These are phyloP conservation scores for Auriscalpium orientale DNA, from an alignment of 768 basidiomycete genomes.

Conservation along the genomic window DNA sequence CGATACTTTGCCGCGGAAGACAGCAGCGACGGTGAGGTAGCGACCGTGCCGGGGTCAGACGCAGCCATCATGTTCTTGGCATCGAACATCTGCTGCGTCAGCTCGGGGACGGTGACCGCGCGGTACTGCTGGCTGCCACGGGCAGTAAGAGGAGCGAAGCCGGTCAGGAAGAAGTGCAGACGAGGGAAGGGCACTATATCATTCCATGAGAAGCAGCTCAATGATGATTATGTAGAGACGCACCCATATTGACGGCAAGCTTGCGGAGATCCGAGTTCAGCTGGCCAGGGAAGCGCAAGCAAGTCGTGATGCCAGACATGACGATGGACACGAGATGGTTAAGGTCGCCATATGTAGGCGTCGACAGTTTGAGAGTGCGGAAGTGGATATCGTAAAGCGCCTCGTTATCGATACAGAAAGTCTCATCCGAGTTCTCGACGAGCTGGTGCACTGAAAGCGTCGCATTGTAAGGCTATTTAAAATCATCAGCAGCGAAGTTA, in stretches of 20 bases:
- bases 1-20: slow-evolving; percentile 99
- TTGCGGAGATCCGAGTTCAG: slow-evolving; percentile 98
- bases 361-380: slow-evolving; percentile 92
- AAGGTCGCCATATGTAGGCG: slow-evolving; percentile 94
- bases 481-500: background rate
- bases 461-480: slow-evolving; percentile 86
- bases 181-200: slow-evolving; percentile 88
- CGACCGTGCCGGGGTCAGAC: slow-evolving; percentile 91
- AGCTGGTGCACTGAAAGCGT: slow-evolving; percentile 97
- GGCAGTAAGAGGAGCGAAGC: slow-evolving; percentile 90
- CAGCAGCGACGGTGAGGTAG: slow-evolving; percentile 94
- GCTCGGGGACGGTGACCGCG: slow-evolving; percentile 93
- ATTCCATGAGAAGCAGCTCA: background rate
- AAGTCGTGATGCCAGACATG: slow-evolving; percentile 98
- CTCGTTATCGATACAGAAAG: slow-evolving; percentile 99
- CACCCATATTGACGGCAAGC: slow-evolving; percentile 98
- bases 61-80: slow-evolving; percentile 99
- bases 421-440: slow-evolving; percentile 99
- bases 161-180: slow-evolving; percentile 99
- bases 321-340: slow-evolving; percentile 97
- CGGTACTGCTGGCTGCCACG: slow-evolving; percentile 94
- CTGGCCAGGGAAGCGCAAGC: slow-evolving; percentile 99
- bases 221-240: slow-evolving; percentile 19
- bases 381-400: slow-evolving; percentile 99
- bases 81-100: slow-evolving; percentile 99